Evolutionary conservation across 2,329 filamentous ascomycete species (phyloP), one percentile per base, ranked within the genome.

Genomic region (Cadophora sp.): DNA sequence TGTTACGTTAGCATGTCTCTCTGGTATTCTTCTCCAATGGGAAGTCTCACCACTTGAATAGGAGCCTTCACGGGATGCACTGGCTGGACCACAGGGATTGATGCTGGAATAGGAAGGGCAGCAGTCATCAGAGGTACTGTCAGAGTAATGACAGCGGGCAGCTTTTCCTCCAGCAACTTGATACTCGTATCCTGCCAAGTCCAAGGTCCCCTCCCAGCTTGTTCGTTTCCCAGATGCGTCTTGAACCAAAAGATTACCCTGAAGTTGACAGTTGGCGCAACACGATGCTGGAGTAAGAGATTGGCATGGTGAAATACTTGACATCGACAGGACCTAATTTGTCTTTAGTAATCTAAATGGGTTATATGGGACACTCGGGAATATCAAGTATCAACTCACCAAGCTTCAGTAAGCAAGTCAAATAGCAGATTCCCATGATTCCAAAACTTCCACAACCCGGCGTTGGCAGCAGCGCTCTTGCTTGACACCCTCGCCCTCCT

Each of bases 251-350:
- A 70, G 1, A 69, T n/a, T 7, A 69, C 59, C 50, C 59, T 18
- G 51, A 69, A 69, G 33, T 39, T 66, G 51, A 61, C 59, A 3
- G 58, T 67, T 8, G 68, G 53, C 13, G 33, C n/a, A 55, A 58
- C 30, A 47, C 66, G 59, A 27, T 68, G 62, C 30, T 68, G 48
- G 8, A 67, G 62, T 16, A 71, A 51, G 2, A 71, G 56, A 22
- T 71, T 69, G 16, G 67, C 65, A 55, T 71, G 63, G 27, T 69
- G 69, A 33, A 64, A 66, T 13, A 60, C 22, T 56, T 66, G 62
- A 50, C 67, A 71, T n/a, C 47, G 47, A 36, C 65, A 71, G 27
- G 62, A 66, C 69, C 67, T 55, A 16, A 22, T 30, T 30, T 22
- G 5, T 22, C 7, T 7, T 48, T 8, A 48, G 45, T 22, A 13